Conservation (phyloP, 2,329 filamentous ascomycete species). For the Fusarium caatingaense region DNA sequence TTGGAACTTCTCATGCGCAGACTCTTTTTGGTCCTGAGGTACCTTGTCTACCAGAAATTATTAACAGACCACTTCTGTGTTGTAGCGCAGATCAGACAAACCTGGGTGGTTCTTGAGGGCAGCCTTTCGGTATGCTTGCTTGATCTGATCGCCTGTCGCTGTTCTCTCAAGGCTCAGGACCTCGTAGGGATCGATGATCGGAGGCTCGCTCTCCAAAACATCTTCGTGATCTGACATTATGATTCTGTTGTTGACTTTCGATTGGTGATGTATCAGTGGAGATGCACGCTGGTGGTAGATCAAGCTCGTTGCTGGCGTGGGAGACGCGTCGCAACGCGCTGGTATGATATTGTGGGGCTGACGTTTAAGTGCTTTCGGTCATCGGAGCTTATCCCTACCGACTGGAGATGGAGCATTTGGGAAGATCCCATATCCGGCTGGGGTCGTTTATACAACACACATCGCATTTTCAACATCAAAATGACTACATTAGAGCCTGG, state of each 20-base stretch:
- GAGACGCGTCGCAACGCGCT: slow-evolving; percentile 43
- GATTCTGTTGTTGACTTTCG: slow-evolving; percentile 19
- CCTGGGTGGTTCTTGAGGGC: slow-evolving; percentile 89
- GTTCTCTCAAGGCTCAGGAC: slow-evolving; percentile 77
- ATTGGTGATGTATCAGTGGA: slow-evolving; percentile 14
- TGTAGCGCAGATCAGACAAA: slow-evolving; percentile 54
- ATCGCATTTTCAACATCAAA: background rate
- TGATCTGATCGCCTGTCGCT: slow-evolving; percentile 83
- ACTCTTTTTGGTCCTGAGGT: slow-evolving; percentile 71
- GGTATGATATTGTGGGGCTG: slow-evolving; percentile 30
- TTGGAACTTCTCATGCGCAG: slow-evolving; percentile 86
- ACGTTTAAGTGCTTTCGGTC: slow-evolving; percentile 42
- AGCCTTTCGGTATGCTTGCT: slow-evolving; percentile 89
- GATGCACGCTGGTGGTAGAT: background rate
- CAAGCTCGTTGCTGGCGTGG: background rate
- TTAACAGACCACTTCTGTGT: slow-evolving; percentile 22
- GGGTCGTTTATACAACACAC: background rate
- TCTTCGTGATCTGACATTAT: slow-evolving; percentile 65
- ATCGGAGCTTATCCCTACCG: slow-evolving; percentile 38
- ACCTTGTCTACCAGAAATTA: slow-evolving; percentile 76
- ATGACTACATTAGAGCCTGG: slow-evolving; percentile 47
- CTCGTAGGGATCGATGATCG: slow-evolving; percentile 80
- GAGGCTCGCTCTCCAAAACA: slow-evolving; percentile 66
- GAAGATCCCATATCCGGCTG: background rate
- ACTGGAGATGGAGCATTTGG: slow-evolving; percentile 3